Evolutionary conservation across 2,329 filamentous ascomycete species (phyloP).

Genomic region (Aspergillus sp.): DNA sequence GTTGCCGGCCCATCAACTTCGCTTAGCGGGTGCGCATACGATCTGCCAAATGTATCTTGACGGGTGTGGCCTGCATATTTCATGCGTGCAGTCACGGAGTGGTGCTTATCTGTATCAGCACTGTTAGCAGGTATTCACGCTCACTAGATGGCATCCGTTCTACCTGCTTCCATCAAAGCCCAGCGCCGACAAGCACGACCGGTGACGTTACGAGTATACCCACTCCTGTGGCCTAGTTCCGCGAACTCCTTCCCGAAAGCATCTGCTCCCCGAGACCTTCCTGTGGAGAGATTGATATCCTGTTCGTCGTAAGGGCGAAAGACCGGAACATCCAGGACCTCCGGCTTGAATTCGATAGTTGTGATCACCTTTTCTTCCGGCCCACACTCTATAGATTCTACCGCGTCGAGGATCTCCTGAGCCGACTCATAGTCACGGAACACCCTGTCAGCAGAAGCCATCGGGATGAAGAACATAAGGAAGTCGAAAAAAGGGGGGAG

Average conservation of each 20-base stretch:
- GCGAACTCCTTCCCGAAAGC: conserved; percentile 13
- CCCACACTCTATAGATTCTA: conserved; percentile 4
- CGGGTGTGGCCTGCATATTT: conserved; percentile 6
- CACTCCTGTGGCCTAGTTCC: conserved; percentile 9
- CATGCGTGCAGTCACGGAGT: conserved; percentile 6
- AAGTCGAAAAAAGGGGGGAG: conserved; percentile 14
- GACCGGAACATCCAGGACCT: conserved; percentile 10
- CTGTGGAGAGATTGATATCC: conserved; percentile 6
- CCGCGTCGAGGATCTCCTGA: conserved; percentile 10
- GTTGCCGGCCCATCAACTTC: conserved; percentile 14
- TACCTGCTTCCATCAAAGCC: conserved; percentile 14
- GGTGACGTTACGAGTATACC: conserved; percentile 14
- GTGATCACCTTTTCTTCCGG: conserved; percentile 8
- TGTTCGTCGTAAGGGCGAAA: conserved; percentile 12
- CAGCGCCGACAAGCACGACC: conserved; percentile 9
- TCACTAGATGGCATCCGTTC: not conserved
- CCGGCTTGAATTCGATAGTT: conserved; percentile 9
- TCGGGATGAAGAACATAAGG: conserved; percentile 16
- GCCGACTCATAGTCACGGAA: conserved; percentile 12
- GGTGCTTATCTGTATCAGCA: conserved; percentile 4
- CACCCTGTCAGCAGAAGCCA: conserved; percentile 12
- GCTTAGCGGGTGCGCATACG: conserved; percentile 11
- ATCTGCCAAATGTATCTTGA: conserved; percentile 4
- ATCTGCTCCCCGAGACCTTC: conserved; percentile 7
- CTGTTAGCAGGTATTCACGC: not conserved